These are phyloP conservation scores for Cryptococcus jaspeensis DNA, from an alignment of 1,284 basidiomycete species.

Conservation along the genomic window DNA sequence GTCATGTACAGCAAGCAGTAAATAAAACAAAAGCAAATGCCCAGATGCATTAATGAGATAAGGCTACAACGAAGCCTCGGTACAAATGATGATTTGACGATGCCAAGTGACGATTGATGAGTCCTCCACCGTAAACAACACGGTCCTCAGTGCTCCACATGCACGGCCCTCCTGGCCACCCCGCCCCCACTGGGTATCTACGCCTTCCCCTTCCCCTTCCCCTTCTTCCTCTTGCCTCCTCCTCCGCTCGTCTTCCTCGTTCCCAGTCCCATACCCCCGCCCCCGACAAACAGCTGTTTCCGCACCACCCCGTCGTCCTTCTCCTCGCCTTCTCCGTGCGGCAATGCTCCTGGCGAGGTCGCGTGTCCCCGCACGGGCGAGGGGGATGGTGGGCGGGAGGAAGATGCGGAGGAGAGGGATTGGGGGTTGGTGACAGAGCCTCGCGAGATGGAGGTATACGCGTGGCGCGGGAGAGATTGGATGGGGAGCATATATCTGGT, in stretches of 20 bases:
- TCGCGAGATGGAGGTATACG: neutral
- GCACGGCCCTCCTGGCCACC: neutral
- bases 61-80: neutral
- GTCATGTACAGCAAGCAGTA: neutral
- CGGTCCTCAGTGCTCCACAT: neutral
- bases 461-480: neutral
- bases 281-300: slow-evolving; percentile 15
- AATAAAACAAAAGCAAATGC: neutral
- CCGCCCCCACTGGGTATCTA: neutral
- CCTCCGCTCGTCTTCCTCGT: slow-evolving; percentile 12
- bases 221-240: slow-evolving; percentile 3
- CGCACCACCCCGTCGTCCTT: slow-evolving; percentile 14
- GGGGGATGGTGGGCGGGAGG: slow-evolving; percentile 13
- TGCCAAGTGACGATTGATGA: neutral
- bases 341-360: slow-evolving; percentile 1
- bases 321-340: slow-evolving; percentile 1
- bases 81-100: neutral
- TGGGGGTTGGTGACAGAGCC: neutral
- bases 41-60: neutral
- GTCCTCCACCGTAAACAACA: too few relatives aligned
- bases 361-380: slow-evolving; percentile 6
- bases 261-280: slow-evolving; percentile 1
- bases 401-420: slow-evolving; percentile 3
- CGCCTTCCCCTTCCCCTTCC: slow-evolving; percentile 7
- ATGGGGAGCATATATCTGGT: slow-evolving; percentile 26